A percentile compares a stretch with the other conserved stretches of the same genome.
Conservation (phyloP, 805 yeast genomes). For the Barnettozyma californica region DNA sequence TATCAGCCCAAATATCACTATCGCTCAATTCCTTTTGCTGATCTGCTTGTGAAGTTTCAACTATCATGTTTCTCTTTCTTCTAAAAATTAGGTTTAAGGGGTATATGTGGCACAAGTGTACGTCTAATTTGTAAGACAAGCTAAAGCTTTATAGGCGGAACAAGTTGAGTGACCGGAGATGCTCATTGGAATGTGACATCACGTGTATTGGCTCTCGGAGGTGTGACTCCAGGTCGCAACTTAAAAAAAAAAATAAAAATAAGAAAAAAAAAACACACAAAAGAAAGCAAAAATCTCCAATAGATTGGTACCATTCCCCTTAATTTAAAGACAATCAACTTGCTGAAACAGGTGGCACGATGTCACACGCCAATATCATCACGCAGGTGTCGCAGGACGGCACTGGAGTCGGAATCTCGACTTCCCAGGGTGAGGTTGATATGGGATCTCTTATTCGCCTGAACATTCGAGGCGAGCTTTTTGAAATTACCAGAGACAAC, state of each 20-base stretch:
- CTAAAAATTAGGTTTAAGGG: background rate
- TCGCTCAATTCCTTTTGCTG: conserved; percentile 6
- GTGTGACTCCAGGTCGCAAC: background rate
- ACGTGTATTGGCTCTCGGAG: background rate
- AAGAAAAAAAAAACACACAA: background rate
- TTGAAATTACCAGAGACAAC: conserved; percentile 81
- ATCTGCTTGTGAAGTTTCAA: background rate
- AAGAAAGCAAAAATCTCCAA: background rate
- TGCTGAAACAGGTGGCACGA: conserved; percentile 3
- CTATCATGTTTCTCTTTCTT: background rate
- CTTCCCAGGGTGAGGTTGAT: conserved; percentile 26
- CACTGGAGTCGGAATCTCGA: conserved; percentile 8
- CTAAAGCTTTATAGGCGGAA: too few relatives aligned
- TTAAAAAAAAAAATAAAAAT: too few relatives aligned
- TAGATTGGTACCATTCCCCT: background rate
- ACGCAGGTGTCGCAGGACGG: conserved; percentile 62
- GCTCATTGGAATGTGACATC: background rate
- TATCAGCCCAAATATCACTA: conserved; percentile 31
- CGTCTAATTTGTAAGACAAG: background rate
- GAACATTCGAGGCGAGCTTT: conserved; percentile 68
- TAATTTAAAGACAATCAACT: background rate
- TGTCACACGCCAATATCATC: conserved; percentile 39
- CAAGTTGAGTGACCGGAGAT: background rate
- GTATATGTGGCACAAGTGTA: too few relatives aligned
- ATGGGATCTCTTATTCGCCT: conserved; percentile 66